Evolutionary conservation across 371 early-diverging fungal species (phyloP), one percentile per base, ranked within the genome.

Genomic region (Lichtheimia ramosa): DNA sequence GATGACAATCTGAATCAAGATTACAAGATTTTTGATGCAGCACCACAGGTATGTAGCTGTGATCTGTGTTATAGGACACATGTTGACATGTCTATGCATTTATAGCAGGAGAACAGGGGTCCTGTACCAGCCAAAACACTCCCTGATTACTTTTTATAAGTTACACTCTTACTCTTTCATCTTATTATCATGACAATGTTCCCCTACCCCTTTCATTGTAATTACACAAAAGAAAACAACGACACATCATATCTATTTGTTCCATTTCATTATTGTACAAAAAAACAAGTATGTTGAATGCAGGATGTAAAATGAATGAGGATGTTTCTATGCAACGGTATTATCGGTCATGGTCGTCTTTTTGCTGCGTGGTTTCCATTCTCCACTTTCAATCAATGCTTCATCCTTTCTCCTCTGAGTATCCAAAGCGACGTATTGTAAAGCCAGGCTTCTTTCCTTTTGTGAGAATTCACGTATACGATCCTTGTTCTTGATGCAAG

Each of bases 61-160:
- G 12, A 20, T 40, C 24, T 20, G 46, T n/a, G 16, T 3, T 55
- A 40, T 20, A 20, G n/a, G n/a, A n/a, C n/a, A n/a, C n/a, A n/a
- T n/a, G n/a, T 21, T 3, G 6, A 4, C 15, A 4, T 20, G 8
- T 20, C 25, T 10, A 15, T 18, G 25, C 2, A 21, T 39, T 62
- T 64, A 56, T 60, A 81, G 68, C 77, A 90, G 79, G 96, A 95
- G 56, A 82, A 87, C 42, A 85, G 92, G 15, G 91, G 90, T 0
- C 64, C 85, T 1, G 87, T 92, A 14, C 77, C 84, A 8, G 92
- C 91, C 65, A 93, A 91, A 68, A 81, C 92, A 3, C 85, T 89
- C 2, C 96, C 96, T 4, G 97, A 96, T 65, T 96, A 96, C 70
- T 96, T 96, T 69, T 78, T 96, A 66, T 96, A 86, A 79, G 46